Conservation (phyloP, 129 eudicot species). For the Glebionis coronaria region DNA sequence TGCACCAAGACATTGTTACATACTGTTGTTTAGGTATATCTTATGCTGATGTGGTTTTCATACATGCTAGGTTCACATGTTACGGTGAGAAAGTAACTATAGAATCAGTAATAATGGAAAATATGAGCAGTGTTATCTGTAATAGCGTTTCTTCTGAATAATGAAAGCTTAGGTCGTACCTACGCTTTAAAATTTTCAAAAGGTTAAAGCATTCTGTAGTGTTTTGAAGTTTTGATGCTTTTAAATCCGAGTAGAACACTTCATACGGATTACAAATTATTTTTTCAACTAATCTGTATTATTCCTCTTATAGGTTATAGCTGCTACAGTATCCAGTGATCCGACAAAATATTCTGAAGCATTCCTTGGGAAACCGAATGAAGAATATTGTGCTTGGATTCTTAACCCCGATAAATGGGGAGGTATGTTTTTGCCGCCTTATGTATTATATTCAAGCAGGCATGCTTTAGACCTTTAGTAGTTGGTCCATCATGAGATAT, state of each 20-base stretch:
- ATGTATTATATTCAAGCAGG: background rate
- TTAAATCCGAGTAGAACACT: background rate
- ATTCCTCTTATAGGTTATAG: slow-evolving; percentile 61
- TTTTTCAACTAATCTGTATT: slow-evolving; percentile 12
- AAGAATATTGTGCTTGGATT: slow-evolving; percentile 92
- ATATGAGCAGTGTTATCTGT: too few relatives aligned
- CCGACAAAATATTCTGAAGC: slow-evolving; percentile 85
- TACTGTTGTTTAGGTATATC: too few relatives aligned
- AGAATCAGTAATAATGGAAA: too few relatives aligned
- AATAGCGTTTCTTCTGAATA: too few relatives aligned
- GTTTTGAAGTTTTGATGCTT: background rate
- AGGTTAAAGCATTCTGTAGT: background rate
- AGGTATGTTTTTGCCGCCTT: slow-evolving; percentile 42
- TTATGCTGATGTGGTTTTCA: too few relatives aligned
- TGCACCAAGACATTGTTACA: too few relatives aligned
- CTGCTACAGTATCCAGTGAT: slow-evolving; percentile 92
- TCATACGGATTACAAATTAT: background rate
- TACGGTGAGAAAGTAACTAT: too few relatives aligned
- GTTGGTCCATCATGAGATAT: background rate
- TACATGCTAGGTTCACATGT: too few relatives aligned
- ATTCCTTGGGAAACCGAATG: slow-evolving; percentile 79
- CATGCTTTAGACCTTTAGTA: background rate
- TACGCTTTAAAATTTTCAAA: background rate
- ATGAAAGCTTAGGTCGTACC: too few relatives aligned
- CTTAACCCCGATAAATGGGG: slow-evolving; percentile 96